Conservation (phyloP, 495 filamentous ascomycete genomes). For the Lasiosphaeria ovina region DNA sequence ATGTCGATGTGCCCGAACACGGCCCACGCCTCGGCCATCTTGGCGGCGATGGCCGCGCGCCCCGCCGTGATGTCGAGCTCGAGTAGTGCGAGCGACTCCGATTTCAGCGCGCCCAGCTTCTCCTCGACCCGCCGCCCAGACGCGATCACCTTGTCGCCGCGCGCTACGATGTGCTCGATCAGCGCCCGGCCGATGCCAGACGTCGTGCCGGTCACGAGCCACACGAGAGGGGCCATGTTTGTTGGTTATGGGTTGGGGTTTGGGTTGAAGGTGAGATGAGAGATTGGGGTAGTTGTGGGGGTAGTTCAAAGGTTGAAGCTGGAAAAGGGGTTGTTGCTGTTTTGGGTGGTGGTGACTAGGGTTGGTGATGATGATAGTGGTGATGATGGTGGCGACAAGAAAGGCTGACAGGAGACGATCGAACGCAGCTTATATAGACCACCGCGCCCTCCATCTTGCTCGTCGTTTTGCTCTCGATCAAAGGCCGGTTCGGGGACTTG, state of each 20-base stretch:
- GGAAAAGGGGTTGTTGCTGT: neutral
- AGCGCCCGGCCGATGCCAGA: conserved; percentile 34
- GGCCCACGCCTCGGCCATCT: conserved; percentile 22
- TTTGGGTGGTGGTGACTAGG: neutral
- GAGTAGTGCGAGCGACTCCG: conserved; percentile 26
- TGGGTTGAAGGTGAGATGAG: neutral
- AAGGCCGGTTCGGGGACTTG: too few species aligned
- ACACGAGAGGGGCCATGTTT: conserved; percentile 23
- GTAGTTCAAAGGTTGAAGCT: neutral
- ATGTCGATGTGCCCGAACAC: conserved; percentile 33
- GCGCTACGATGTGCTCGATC: conserved; percentile 39
- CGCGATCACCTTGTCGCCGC: conserved; percentile 51
- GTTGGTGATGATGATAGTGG: neutral
- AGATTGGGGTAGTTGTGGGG: neutral
- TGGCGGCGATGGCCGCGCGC: conserved; percentile 17
- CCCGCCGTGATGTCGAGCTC: conserved; percentile 43
- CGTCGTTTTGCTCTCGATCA: neutral
- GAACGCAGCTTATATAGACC: neutral
- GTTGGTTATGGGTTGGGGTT: neutral
- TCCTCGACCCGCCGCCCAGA: conserved; percentile 31
- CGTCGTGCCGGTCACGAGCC: conserved; percentile 33
- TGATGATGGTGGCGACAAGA: neutral
- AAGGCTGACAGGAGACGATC: neutral
- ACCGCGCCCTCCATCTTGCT: neutral
- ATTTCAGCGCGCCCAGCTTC: conserved; percentile 22